Conservation (phyloP, 2,329 filamentous ascomycete species). For the Xenoacremonium recifei region DNA sequence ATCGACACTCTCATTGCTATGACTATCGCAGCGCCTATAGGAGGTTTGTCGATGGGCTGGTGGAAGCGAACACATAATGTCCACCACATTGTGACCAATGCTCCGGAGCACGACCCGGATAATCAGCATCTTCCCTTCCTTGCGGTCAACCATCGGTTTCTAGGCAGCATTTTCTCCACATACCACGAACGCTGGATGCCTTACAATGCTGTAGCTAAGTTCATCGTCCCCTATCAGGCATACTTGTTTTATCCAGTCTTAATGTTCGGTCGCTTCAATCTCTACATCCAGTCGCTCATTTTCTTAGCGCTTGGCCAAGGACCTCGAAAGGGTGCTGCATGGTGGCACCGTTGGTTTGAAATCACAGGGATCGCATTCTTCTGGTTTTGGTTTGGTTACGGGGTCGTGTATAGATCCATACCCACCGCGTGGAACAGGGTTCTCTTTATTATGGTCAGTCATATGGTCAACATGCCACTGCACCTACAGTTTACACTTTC, state of each 20-base stretch:
- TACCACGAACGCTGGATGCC: conserved; percentile 81
- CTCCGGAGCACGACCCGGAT: conserved; percentile 92
- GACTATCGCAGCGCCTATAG: conserved; percentile 83
- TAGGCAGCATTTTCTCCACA: conserved; percentile 70
- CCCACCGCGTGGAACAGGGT: conserved; percentile 69
- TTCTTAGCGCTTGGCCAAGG: conserved; percentile 70
- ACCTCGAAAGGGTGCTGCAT: conserved; percentile 71
- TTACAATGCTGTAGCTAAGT: conserved; percentile 71
- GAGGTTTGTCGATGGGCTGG: conserved; percentile 89
- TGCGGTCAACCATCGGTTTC: conserved; percentile 78
- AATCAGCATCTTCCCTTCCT: conserved; percentile 91
- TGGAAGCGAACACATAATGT: conserved; percentile 98
- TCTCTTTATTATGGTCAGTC: conserved; percentile 74
- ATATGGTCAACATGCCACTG: conserved; percentile 76
- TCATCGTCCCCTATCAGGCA: conserved; percentile 69
- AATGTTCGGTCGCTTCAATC: conserved; percentile 79
- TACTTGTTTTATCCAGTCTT: conserved; percentile 84
- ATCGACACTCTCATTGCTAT: conserved; percentile 85
- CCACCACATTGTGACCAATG: conserved; percentile 94
- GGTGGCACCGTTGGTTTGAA: conserved; percentile 84
- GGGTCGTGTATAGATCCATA: conserved; percentile 71
- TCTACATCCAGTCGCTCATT: conserved; percentile 79
- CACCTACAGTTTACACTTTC: conserved; percentile 90
- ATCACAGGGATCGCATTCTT: conserved; percentile 74
- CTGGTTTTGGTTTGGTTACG: conserved; percentile 85